Evolutionary conservation across 108 stramenopile species (phyloP), one percentile per base, ranked within the genome.

Genomic region (Schizochytrium sp.): DNA sequence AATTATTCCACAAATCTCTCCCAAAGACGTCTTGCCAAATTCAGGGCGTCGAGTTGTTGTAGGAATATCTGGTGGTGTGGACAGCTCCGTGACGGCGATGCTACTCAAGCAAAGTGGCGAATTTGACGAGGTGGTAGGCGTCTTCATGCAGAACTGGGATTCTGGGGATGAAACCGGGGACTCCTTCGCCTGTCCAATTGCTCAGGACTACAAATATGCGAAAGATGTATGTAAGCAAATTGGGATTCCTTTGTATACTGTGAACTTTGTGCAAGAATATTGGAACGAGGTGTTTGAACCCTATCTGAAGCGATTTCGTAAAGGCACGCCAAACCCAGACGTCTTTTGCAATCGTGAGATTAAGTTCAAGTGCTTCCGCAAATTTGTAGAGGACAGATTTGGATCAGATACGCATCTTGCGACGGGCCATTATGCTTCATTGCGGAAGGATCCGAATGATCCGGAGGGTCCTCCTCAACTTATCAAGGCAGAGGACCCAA

Each of bases 61-160:
- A 7, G 98, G 97, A 69, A 91, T 99, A 92, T 97, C 96, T 44
- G 98, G 98, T 4, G 98, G 98, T 12, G 97, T 99, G n/a, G 98
- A 99, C 90, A 97, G 96, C 17, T 95, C 97, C 5, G 97, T 99
- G 28, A 95, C 95, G 17, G 97, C 97, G 17, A 83, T 95, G 89
- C 92, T 98, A 0, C 89, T 98, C 57, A 72, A 93, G 57, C 44
- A 91, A 47, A 89, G 69, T 46, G 4, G 59, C 8, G 42, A 88
- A 15, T 87, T 87, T 17, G 87, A 61, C 88, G 88, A 92, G 8
- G 93, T 94, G 15, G 87, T 90, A 13, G 93, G 91, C 61, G 92
- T 92, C 38, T 90, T 90, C 55, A 94, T 94, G 93, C 76, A 73
- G 42, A 94, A 94, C 89, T 94, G 93, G 93, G 93, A 94, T 89